Percentiles rank a stretch among this genome's conserved stretches.
Conservation (phyloP, 768 basidiomycete species). For the Cyclocybe aegerita region DNA sequence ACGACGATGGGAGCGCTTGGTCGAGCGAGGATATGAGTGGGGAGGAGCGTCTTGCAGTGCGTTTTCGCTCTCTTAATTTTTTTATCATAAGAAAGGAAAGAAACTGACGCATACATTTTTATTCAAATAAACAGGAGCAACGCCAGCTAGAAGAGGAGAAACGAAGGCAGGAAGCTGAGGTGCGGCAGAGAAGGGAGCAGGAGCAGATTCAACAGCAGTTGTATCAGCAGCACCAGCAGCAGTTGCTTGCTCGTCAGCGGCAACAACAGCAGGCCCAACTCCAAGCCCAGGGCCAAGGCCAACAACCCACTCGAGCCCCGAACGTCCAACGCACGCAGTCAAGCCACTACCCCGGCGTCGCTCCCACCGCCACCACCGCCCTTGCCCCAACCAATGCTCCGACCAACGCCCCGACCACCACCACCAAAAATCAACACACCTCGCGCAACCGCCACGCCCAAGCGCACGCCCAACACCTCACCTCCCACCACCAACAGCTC, state of each 20-base stretch:
- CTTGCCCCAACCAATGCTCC: conserved; percentile 9
- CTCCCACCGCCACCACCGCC: conserved; percentile 10
- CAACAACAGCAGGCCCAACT: too few species aligned
- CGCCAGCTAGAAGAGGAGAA: conserved; percentile 8
- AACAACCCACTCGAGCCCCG: conserved; percentile 9
- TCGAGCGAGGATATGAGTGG: too few species aligned
- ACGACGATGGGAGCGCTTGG: too few species aligned
- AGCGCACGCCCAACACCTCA: too few species aligned
- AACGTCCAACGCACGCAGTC: conserved; percentile 24
- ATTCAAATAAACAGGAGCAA: conserved; percentile 1
- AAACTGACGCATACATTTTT: too few species aligned
- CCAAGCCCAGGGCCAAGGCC: conserved; percentile 15
- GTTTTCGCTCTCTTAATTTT: too few species aligned
- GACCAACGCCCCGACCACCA: conserved; percentile 7
- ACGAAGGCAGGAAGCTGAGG: neutral
- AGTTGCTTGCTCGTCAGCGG: conserved; percentile 12
- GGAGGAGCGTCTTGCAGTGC: too few species aligned
- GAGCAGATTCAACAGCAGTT: conserved; percentile 6
- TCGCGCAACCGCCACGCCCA: too few species aligned
- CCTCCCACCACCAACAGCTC: conserved; percentile 13
- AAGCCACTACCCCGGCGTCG: conserved; percentile 20
- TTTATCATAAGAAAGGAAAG: too few species aligned
- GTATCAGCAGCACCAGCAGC: conserved; percentile 12
- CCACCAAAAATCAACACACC: conserved; percentile 6
- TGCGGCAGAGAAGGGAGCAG: conserved; percentile 10